Evolutionary conservation across 805 yeast species (phyloP).

Genomic region (Starmerella floris): DNA sequence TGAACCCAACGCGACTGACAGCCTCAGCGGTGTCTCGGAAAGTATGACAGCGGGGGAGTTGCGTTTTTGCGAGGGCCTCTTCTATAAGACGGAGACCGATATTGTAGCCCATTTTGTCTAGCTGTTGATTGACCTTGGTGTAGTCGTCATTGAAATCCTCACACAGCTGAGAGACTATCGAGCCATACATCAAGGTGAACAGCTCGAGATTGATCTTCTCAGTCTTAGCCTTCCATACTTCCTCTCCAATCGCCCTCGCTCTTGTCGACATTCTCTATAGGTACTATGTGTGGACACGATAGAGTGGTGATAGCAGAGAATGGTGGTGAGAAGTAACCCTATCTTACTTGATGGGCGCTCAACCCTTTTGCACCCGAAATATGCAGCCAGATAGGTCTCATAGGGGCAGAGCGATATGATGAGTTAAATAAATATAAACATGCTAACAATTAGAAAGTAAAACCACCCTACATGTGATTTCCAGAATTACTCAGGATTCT

Average conservation of each 20-base stretch:
- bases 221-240: constrained; percentile 76
- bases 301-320: neutral
- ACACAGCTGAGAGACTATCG: constrained; percentile 82
- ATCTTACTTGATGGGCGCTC: no score
- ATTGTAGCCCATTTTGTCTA: constrained; percentile 88
- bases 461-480: no score
- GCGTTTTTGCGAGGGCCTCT: constrained; percentile 80
- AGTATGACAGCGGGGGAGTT: constrained; percentile 64
- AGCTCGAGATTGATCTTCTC: constrained; percentile 88
- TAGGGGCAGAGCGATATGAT: no score
- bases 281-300: neutral
- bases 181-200: constrained; percentile 89
- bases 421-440: no score
- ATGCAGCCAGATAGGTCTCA: no score
- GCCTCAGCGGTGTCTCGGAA: constrained; percentile 82
- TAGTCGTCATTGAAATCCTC: constrained; percentile 69
- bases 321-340: neutral
- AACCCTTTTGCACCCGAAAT: no score
- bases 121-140: constrained; percentile 62
- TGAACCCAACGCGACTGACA: constrained; percentile 76
- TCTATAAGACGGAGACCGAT: constrained; percentile 85
- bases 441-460: no score
- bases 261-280: constrained; percentile 9
- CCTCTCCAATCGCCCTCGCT: constrained; percentile 52
- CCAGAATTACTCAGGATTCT: constrained; percentile 15